These are phyloP conservation scores for Lipomyces lipofer DNA, from an alignment of 805 yeast genomes.

Conservation along the genomic window DNA sequence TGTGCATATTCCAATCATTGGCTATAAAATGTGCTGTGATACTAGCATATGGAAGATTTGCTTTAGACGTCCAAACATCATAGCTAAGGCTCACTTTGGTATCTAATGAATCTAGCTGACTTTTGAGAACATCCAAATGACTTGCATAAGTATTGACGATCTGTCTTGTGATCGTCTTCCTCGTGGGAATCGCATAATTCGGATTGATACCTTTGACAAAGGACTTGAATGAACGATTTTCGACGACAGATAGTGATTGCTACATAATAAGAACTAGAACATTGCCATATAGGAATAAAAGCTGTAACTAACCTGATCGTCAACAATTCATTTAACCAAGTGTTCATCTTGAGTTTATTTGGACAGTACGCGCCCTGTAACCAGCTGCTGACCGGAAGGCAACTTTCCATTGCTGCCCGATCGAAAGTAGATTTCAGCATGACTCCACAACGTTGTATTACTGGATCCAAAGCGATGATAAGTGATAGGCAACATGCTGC, in stretches of 20 bases:
- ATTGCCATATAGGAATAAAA: neutral
- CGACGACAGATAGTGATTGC: conserved; percentile 5
- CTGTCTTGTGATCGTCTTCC: neutral
- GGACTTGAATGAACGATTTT: conserved; percentile 2
- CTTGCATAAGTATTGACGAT: neutral
- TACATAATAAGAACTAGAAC: conserved; percentile 2
- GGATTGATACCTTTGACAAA: conserved; percentile 2
- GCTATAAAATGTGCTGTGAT: neutral
- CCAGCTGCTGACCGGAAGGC: neutral
- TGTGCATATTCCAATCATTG: conserved; percentile 1
- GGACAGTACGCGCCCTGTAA: neutral
- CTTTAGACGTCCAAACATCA: neutral
- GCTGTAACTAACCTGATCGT: conserved; percentile 3
- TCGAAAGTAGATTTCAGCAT: neutral
- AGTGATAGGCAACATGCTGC: conserved; percentile 3
- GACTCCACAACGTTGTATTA: conserved; percentile 3
- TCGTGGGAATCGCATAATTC: neutral
- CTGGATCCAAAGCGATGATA: conserved; percentile 1
- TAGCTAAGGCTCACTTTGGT: neutral
- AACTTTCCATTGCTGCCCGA: neutral
- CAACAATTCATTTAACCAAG: conserved; percentile 1
- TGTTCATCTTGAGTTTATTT: neutral
- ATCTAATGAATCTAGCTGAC: neutral
- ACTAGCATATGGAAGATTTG: neutral
- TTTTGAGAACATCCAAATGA: neutral